Base-by-base conservation (phyloP, 805 yeast species). In the Cyberlindnera amylophila region DNA sequence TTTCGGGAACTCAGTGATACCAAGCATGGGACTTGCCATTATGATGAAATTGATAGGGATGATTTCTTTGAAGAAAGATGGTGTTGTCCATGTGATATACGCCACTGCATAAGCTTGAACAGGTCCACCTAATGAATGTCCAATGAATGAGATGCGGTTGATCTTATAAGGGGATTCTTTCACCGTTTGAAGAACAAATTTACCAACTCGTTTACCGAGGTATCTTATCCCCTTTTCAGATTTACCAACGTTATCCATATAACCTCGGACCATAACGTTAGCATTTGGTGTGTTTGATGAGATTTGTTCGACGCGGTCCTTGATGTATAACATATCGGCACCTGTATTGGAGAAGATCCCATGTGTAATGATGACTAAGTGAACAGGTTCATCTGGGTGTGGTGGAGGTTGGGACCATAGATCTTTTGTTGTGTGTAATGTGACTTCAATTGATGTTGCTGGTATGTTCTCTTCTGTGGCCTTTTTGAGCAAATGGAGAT, bases 61-160 rank as follows among this genome's bases (percentile, higher is more conserved):
- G 12, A 84, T 69, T 12, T 65, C 63, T 13, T 74, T 61, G 57
- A 91, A 89, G 51, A 89, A 79, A 53, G 77, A 73, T 0, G 96
- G 95, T 46, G 80, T 71, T 44, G 76, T 59, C 8, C 66, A 59
- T 12, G 71, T 42, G 5, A 93, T 73, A 58, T 88, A 84, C 3
- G 91, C 93, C 32, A 93, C 70, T 1, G 98, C 95, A 71, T 86
- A 91, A 0, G 95, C 79, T 65, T 91, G 97, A 9, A 85, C 85
- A 14, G 86, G 76, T 0, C 99, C 99, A 14, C 99, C 99, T 19
- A 93, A 67, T 0, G 98, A 91, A 63, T 93, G 99, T 2, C 93
- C 96, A 16, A 93, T 69, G 55, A 93, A 90, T 2, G 98, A 91
- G 4, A 91, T 78, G 53, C 78, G 79, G 11, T 64, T 62, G 7